These are phyloP conservation scores for Albizia julibrissin DNA, from an alignment of 306 rosid species.

Conservation along the genomic window DNA sequence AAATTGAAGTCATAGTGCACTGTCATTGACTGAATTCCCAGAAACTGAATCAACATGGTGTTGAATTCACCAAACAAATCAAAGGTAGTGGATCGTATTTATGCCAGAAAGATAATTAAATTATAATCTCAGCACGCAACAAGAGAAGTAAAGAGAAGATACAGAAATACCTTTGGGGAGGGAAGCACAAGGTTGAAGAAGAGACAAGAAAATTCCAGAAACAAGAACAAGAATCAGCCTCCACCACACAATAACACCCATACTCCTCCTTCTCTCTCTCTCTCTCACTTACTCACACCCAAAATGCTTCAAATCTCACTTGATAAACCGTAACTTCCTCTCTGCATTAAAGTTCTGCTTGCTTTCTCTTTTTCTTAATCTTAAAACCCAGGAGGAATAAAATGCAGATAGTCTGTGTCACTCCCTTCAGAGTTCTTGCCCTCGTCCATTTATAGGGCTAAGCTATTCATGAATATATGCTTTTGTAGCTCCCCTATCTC, in stretches of 20 bases:
- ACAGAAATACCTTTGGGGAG: slow-evolving; percentile 41
- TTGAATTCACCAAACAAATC: neutral
- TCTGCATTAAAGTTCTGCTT: neutral
- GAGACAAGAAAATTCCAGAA: slow-evolving; percentile 41
- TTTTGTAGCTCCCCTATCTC: neutral
- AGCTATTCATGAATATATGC: neutral
- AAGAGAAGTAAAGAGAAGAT: neutral
- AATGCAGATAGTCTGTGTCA: neutral
- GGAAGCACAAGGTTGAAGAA: slow-evolving; percentile 41
- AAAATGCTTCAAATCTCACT: neutral
- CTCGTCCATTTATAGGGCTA: neutral
- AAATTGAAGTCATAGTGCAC: neutral
- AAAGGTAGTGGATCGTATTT: neutral
- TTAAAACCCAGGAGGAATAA: neutral
- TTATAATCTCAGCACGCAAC: neutral
- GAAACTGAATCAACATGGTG: neutral
- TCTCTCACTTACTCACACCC: neutral
- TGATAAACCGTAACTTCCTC: slow-evolving; percentile 20
- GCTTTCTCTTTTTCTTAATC: neutral
- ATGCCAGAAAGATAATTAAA: neutral
- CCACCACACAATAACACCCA: slow-evolving; percentile 44
- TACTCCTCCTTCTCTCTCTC: neutral
- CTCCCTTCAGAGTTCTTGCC: neutral
- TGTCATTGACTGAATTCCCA: neutral
- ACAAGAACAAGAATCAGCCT: slow-evolving; percentile 41